These are phyloP conservation scores for Plasmodium coatneyi DNA, from an alignment of 169 alveolate genomes.

Conservation along the genomic window DNA sequence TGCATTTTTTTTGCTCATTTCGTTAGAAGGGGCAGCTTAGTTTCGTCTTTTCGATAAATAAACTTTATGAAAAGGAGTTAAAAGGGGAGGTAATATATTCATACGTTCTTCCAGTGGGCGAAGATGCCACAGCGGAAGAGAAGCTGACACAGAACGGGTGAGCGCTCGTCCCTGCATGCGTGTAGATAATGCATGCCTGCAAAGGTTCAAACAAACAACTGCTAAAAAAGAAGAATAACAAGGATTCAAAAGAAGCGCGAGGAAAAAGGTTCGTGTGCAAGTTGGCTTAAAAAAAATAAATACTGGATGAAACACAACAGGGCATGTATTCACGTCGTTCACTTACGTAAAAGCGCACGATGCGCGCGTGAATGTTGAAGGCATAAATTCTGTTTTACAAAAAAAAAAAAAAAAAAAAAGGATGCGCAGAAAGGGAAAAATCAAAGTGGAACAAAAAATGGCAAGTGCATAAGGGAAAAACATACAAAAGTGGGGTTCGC, in stretches of 20 bases:
- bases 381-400: not conserved
- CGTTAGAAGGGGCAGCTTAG: not conserved
- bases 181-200: not conserved
- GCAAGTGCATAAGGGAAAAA: not conserved
- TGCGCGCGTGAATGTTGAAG: not conserved
- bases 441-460: not conserved
- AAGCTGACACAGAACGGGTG: not conserved
- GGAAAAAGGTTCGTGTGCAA: not conserved
- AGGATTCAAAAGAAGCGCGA: not conserved
- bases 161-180: not conserved
- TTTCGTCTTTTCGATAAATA: constrained; percentile 6
- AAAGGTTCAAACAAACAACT: not conserved
- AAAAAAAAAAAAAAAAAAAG: not conserved
- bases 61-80: not conserved
- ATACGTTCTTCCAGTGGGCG: not conserved
- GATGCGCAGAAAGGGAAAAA: not conserved
- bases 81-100: not conserved
- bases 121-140: not conserved
- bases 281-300: not conserved
- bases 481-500: not conserved
- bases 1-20: constrained; percentile 61
- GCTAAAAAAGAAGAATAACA: not conserved
- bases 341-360: not conserved
- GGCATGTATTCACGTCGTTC: not conserved
- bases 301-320: not conserved